Conservation (phyloP, 1,284 basidiomycete genomes). For the Austroboletus olivaceoglutinosus region DNA sequence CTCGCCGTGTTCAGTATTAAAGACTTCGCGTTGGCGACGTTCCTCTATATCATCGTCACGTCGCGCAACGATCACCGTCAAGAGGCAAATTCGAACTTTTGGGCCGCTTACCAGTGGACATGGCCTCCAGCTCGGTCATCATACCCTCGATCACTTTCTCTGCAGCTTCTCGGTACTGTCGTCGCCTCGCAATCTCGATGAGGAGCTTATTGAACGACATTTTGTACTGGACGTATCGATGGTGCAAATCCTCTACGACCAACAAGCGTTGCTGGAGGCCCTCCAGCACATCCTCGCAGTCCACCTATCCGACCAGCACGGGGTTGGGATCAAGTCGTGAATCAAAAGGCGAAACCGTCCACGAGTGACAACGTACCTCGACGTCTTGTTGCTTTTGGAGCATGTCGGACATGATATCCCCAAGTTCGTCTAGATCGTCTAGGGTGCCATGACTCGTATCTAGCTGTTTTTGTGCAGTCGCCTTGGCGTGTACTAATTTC, state of each 20-base stretch:
- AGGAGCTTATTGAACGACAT: slow-evolving; percentile 69
- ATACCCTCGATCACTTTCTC: slow-evolving; percentile 65
- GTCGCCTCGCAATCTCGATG: slow-evolving; percentile 67
- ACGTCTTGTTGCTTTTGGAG: slow-evolving; percentile 61
- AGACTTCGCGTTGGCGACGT: slow-evolving; percentile 56
- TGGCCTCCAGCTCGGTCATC: slow-evolving; percentile 56
- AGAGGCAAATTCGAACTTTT: background rate
- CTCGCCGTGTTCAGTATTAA: slow-evolving; percentile 66
- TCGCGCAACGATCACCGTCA: background rate
- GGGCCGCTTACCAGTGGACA: slow-evolving; percentile 56
- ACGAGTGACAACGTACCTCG: slow-evolving; percentile 52
- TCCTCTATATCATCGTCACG: slow-evolving; percentile 53
- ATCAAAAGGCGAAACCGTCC: background rate
- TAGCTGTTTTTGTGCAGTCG: slow-evolving; percentile 44
- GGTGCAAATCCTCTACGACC: slow-evolving; percentile 60
- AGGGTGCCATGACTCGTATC: slow-evolving; percentile 48
- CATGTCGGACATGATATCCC: slow-evolving; percentile 76
- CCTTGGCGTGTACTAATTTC: slow-evolving; percentile 46
- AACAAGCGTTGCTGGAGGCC: slow-evolving; percentile 58
- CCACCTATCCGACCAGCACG: slow-evolving; percentile 35
- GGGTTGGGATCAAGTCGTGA: background rate
- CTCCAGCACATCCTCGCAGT: slow-evolving; percentile 52
- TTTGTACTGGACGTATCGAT: slow-evolving; percentile 63
- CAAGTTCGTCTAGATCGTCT: slow-evolving; percentile 70
- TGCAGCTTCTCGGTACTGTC: slow-evolving; percentile 59